Base-by-base conservation (phyloP, 441 rosid genomes). In the Bocquillonia castaneifolia region DNA sequence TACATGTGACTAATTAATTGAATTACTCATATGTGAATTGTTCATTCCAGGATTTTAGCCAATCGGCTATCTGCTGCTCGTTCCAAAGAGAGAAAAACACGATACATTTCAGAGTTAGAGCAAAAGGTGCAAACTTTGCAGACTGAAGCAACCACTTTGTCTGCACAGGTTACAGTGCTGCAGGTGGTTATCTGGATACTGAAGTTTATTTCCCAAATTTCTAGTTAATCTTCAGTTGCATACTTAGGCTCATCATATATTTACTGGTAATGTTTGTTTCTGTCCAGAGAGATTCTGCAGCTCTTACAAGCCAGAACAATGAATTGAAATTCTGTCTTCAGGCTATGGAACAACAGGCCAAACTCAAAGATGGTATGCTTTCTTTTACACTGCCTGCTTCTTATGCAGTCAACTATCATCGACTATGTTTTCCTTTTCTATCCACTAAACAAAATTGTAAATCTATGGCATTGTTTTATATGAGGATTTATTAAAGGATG, bases 111-210 rank as follows among this genome's bases (percentile, higher is more conserved):
- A 0, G 99, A 93, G 81, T 73, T 93, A 79, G 97, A 93, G 75
- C 99, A 91, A 74, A 93, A 91, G 78, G 99, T 93, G 67, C 99
- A 91, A 79, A 91, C 99, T 54, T 81, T 93, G 69, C 99, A 93
- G 83, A 87, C 93, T 3, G 96, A 93, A 76, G 97, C 96, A 52
- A 93, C 97, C 37, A 89, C 97, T 39, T 82, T 93, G 81, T 93
- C 99, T 71, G 92, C 97, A 10, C 99, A 91, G 77, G 88, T 91
- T 66, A 93, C 97, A 0, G 90, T 83, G 68, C 72, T 93, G n/a
- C 97, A 93, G 92, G 99, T 93, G 32, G 71, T 42, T 29, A 37
- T 71, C 63, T 63, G 54, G 20, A 20, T 51, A n/a, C 45, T 31
- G 29, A 57, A 39, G 47, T 64, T 59, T 65, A 51, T 42, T 50